Evolutionary conservation across 345 rosid genomes (phyloP).

Genomic region (Arabis hirsuta): DNA sequence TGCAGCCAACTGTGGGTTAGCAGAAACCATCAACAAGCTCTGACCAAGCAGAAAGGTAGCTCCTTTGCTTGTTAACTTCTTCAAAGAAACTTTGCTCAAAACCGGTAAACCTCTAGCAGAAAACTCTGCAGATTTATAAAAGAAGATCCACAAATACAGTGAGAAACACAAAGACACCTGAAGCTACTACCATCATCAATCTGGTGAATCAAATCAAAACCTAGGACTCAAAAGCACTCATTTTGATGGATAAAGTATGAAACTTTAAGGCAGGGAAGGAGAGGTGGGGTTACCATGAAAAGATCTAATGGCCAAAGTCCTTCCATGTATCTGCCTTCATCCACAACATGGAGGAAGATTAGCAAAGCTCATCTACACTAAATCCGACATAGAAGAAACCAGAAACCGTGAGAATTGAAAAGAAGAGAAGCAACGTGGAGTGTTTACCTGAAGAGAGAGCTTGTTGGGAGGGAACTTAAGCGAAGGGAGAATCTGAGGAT

Average conservation of each 20-base stretch:
- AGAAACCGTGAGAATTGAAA: neutral
- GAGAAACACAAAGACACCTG: too few relatives aligned
- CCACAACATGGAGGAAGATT: constrained; percentile 52
- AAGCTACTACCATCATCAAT: too few relatives aligned
- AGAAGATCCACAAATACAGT: neutral
- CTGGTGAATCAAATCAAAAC: neutral
- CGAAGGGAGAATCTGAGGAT: constrained; percentile 43
- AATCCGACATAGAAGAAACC: neutral
- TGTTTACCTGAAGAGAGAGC: constrained; percentile 52
- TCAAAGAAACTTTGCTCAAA: constrained; percentile 45
- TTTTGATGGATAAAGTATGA: neutral
- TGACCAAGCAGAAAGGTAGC: constrained; percentile 57
- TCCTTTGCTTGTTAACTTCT: constrained; percentile 48
- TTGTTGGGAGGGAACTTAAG: constrained; percentile 30
- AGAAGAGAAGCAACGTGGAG: constrained; percentile 11
- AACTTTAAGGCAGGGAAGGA: constrained; percentile 19
- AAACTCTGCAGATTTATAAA: constrained; percentile 46
- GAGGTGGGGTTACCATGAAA: constrained; percentile 50
- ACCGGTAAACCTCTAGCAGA: constrained; percentile 41
- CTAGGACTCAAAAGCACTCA: neutral
- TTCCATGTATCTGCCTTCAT: constrained; percentile 81
- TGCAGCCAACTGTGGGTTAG: constrained; percentile 55
- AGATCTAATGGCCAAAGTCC: constrained; percentile 46
- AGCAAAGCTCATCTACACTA: constrained; percentile 14
- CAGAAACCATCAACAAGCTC: constrained; percentile 54